phyloP scores from a whole-genome alignment of 768 basidiomycete genomes.

The Podaxis pistillaris region DNA sequence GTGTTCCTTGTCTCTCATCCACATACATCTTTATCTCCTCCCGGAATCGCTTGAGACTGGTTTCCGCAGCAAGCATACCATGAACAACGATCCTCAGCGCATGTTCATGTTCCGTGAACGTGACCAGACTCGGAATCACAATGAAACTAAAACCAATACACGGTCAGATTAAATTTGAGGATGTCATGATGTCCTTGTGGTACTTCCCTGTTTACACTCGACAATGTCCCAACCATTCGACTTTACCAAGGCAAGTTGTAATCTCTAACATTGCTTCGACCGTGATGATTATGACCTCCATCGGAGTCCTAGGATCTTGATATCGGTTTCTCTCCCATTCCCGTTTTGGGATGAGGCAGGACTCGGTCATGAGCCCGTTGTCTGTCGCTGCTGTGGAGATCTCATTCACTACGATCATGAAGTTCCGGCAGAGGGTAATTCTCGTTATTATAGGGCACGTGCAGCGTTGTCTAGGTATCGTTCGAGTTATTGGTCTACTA shows the following conservation, averaged over 20 bases:
- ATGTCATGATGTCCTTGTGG: conserved; percentile 16
- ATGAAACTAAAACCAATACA: not conserved
- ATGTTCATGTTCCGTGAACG: conserved; percentile 21
- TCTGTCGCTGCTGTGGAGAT: not conserved
- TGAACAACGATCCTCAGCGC: conserved; percentile 24
- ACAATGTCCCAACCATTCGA: conserved; percentile 15
- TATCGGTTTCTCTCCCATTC: conserved; percentile 20
- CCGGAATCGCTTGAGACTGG: conserved; percentile 10
- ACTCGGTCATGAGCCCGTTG: conserved; percentile 17
- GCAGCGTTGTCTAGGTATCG: not conserved
- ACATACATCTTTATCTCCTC: not conserved
- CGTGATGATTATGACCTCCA: not conserved
- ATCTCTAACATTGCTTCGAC: not conserved
- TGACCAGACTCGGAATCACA: not conserved
- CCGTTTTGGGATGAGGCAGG: conserved; percentile 18
- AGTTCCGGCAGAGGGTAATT: not conserved
- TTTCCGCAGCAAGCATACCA: conserved; percentile 18
- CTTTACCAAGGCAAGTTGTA: conserved; percentile 8
- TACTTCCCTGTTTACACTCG: conserved; percentile 20
- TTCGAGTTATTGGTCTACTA: not conserved
- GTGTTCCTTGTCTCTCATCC: not conserved
- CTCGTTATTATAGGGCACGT: not conserved
- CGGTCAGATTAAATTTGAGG: conserved; percentile 18
- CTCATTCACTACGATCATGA: not conserved
- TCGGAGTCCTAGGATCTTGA: conserved; percentile 16